Base-by-base conservation (phyloP, 805 yeast species). In the Kuraishia molischiana region DNA sequence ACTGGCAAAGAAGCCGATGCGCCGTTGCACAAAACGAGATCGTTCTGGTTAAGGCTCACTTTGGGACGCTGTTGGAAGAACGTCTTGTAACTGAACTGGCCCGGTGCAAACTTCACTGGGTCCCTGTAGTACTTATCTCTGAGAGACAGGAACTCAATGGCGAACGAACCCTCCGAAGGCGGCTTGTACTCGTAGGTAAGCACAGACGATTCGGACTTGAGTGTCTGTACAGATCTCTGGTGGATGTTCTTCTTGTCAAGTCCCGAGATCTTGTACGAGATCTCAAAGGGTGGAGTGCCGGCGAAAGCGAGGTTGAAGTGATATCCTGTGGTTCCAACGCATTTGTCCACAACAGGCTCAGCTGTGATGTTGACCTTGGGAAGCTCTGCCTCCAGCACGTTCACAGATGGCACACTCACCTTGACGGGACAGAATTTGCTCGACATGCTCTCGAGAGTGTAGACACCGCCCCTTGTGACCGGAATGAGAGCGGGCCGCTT, bases 291-390 rank as follows among this genome's bases (percentile, higher is more conserved):
- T 0, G 95, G 83, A 21, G 78, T 73, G 14, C 98, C 97, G 4
- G 69, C 58, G 41, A 89, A 66, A 36, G 79, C 84, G 43, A 85
- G 86, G 24, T 69, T 66, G 41, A 87, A 76, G 19, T 64, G 64
- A 47, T 67, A 74, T 0, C 97, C 98, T 6, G 86, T 79, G 33
- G 87, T 85, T 0, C 98, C 98, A 22, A 92, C 83, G 62, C 99
- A 92, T 35, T 81, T 74, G 50, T 90, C 97, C 19, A 76, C 65
- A 2, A 90, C 75, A 3, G 90, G 76, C 11, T 64, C 64, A 1
- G 86, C 75, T 2, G 46, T 33, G 13, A 74, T 65, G 2, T 52
- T 51, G 15, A 69, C 61, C 2, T 69, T 66, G 3, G 72, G 74
- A 29, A 44, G 37, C 2, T 53, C 53, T 1, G 69, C 72, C 10